Conservation (phyloP, 331 rosid species). For the Acacia concinna region DNA sequence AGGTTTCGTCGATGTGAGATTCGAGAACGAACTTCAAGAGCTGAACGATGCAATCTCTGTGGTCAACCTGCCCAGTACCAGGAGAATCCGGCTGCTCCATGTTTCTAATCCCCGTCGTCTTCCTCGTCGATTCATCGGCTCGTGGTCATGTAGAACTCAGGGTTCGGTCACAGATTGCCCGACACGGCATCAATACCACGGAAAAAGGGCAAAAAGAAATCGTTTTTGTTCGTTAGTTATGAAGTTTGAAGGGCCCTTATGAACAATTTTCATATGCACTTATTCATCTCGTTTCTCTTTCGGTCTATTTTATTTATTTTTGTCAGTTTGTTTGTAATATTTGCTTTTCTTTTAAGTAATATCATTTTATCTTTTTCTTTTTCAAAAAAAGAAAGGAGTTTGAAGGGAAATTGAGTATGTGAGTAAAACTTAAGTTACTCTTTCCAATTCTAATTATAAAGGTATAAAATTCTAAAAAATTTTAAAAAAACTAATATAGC, state of each 20-base stretch:
- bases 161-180: neutral
- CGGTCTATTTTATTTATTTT: too few relatives aligned
- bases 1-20: slow-evolving; percentile 7
- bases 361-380: too few relatives aligned
- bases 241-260: neutral
- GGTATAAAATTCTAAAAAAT: too few relatives aligned
- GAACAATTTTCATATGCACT: too few relatives aligned
- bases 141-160: neutral
- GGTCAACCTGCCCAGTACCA: neutral
- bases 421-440: too few relatives aligned
- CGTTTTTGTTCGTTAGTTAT: neutral
- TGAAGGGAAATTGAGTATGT: neutral
- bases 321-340: too few relatives aligned
- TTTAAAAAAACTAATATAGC: too few relatives aligned
- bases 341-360: too few relatives aligned
- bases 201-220: neutral
- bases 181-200: neutral
- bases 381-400: too few relatives aligned
- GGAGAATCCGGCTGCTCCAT: slow-evolving; percentile 11
- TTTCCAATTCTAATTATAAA: too few relatives aligned
- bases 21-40: slow-evolving; percentile 23
- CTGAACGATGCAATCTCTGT: slow-evolving; percentile 1
- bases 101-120: too few relatives aligned
- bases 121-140: neutral
- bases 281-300: too few relatives aligned